phyloP scores from a whole-genome alignment of 768 basidiomycete genomes.

The Phanerochaete sordida region DNA sequence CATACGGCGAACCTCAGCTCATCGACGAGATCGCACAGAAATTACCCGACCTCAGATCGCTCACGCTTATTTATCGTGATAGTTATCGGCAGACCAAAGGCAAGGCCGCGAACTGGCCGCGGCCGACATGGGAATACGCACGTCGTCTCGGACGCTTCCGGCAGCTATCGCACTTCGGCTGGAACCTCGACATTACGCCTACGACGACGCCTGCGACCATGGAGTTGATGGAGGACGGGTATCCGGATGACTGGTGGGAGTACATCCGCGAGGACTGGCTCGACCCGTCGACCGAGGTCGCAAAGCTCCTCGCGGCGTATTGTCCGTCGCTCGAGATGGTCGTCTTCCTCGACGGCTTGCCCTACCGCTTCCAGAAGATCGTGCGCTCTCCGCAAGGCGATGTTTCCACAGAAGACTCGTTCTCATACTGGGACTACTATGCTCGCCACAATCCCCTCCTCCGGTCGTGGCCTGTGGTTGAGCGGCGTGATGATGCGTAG shows the following conservation, averaged over 20 bases:
- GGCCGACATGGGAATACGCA: conserved; percentile 5
- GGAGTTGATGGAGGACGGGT: neutral
- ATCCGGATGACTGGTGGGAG: neutral
- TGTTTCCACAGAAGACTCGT: neutral
- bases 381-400: neutral
- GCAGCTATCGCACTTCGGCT: neutral
- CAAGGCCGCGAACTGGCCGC: neutral
- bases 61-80: neutral
- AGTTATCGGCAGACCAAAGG: neutral
- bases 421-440: too few relatives aligned
- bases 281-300: neutral
- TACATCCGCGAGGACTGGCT: neutral
- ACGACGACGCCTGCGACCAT: neutral
- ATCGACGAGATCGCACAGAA: neutral
- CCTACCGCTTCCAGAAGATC: neutral
- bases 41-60: conserved; percentile 1
- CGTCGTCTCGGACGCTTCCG: neutral
- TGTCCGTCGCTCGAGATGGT: neutral
- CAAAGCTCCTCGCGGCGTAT: neutral
- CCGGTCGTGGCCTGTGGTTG: too few relatives aligned
- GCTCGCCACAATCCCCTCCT: too few relatives aligned
- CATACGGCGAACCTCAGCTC: neutral
- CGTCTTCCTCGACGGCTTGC: neutral
- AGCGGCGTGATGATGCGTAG: too few relatives aligned
- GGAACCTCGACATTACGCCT: neutral